Percentiles rank a stretch among this genome's conserved stretches.
These are phyloP conservation scores for Erysiphe neolycopersici DNA, from an alignment of 2,329 filamentous ascomycete genomes.

Conservation along the genomic window DNA sequence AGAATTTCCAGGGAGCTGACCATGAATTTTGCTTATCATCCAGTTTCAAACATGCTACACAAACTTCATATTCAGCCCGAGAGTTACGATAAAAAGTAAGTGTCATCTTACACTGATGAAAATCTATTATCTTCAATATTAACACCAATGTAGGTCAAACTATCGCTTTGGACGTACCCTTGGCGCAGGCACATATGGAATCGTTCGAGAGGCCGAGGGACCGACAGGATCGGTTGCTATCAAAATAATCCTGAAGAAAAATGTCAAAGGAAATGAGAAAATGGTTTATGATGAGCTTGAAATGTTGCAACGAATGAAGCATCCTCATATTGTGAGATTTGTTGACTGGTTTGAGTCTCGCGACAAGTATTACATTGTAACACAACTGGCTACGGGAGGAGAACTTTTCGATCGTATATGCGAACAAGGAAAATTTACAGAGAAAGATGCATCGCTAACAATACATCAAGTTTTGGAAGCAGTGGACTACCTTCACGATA, in stretches of 20 bases:
- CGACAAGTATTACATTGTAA: slow-evolving; percentile 99
- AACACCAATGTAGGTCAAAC: slow-evolving; percentile 31
- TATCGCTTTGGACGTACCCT: slow-evolving; percentile 86
- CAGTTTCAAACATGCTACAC: slow-evolving; percentile 77
- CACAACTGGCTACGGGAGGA: slow-evolving; percentile 79
- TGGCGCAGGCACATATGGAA: slow-evolving; percentile 92
- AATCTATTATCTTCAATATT: slow-evolving; percentile 2
- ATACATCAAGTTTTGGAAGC: slow-evolving; percentile 84
- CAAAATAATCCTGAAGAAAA: slow-evolving; percentile 99
- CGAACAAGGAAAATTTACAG: slow-evolving; percentile 92
- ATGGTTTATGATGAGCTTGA: slow-evolving; percentile 97
- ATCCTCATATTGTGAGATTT: slow-evolving; percentile 91
- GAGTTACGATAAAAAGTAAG: slow-evolving; percentile 98
- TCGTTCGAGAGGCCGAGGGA: slow-evolving; percentile 82
- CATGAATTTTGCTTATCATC: slow-evolving; percentile 1
- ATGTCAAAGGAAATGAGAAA: slow-evolving; percentile 89
- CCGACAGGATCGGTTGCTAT: slow-evolving; percentile 69
- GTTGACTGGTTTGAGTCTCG: slow-evolving; percentile 98
- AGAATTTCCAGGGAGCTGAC: background rate
- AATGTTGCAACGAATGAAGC: slow-evolving; percentile 72
- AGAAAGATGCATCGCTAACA: slow-evolving; percentile 77
- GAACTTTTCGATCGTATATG: slow-evolving; percentile 97
- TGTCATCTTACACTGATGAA: slow-evolving; percentile 17
- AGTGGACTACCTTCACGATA: slow-evolving; percentile 79
- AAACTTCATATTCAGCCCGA: slow-evolving; percentile 91